A percentile compares a stretch with the other conserved stretches of the same genome.
Conservation (phyloP, 2,329 filamentous ascomycete species). For the Nectriaceae sp. region DNA sequence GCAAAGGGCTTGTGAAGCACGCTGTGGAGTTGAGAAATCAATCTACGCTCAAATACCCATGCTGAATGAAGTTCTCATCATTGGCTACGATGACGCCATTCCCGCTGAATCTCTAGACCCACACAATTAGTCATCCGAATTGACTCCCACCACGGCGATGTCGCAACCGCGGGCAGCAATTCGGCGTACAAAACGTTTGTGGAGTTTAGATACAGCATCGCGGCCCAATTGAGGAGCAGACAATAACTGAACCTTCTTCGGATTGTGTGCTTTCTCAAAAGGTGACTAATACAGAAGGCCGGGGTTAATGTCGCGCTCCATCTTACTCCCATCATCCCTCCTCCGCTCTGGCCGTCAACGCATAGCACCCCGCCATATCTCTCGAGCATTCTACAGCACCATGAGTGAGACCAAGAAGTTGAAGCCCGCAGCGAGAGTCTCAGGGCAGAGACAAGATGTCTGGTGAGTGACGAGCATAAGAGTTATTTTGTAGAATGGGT, state of each 20-base stretch:
- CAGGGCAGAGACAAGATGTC: constrained; percentile 53
- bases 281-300: constrained; percentile 14
- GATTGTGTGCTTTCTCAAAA: not conserved
- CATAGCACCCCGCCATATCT: constrained; percentile 18
- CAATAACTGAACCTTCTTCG: constrained; percentile 1
- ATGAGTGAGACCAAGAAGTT: constrained; percentile 49
- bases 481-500: constrained; percentile 1
- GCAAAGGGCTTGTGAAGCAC: not conserved
- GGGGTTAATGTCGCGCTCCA: constrained; percentile 29
- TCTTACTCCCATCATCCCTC: constrained; percentile 22
- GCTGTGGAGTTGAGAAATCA: too few relatives aligned
- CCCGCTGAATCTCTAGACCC: constrained; percentile 6
- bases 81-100: constrained; percentile 27
- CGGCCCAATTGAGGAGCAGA: constrained; percentile 11
- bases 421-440: constrained; percentile 52
- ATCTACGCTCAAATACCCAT: too few relatives aligned
- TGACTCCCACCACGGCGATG: constrained; percentile 24
- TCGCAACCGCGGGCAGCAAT: constrained; percentile 19
- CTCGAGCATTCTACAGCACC: constrained; percentile 28
- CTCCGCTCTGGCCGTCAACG: constrained; percentile 22
- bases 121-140: constrained; percentile 25
- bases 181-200: constrained; percentile 2
- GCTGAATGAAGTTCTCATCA: constrained; percentile 20
- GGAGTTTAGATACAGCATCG: constrained; percentile 2
- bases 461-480: constrained; percentile 40